These are phyloP conservation scores for Eimeria tenella DNA, from an alignment of 169 alveolate species.

Conservation along the genomic window DNA sequence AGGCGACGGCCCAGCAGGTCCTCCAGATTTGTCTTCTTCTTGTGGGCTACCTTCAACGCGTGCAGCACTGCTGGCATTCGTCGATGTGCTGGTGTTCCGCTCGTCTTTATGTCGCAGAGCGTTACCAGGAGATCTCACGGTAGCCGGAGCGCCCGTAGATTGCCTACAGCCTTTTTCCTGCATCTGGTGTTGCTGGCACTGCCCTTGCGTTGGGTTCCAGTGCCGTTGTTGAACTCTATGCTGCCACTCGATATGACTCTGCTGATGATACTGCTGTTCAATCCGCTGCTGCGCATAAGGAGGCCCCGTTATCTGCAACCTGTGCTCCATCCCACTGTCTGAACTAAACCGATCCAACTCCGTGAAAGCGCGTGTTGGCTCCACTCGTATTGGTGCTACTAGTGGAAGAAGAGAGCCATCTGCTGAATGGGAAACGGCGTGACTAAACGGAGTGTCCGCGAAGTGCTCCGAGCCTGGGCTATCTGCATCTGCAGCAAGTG, in stretches of 20 bases:
- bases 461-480: neutral
- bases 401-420: neutral
- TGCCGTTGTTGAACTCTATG: neutral
- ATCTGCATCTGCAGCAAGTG: no score
- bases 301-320: no score
- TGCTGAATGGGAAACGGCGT: neutral
- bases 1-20: neutral
- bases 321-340: no score
- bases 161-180: neutral
- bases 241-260: neutral
- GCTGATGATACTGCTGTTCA: neutral
- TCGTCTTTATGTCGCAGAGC: conserved; percentile 1
- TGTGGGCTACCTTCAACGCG: neutral
- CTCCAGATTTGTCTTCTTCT: neutral
- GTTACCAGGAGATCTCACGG: neutral
- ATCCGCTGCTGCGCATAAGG: neutral
- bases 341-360: neutral
- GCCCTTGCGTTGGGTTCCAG: neutral
- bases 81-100: conserved; percentile 19
- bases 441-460: neutral
- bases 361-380: neutral
- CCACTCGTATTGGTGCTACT: conserved; percentile 18
- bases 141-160: neutral
- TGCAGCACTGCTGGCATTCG: neutral
- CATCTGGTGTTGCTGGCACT: conserved; percentile 44